phyloP scores from a whole-genome alignment of 2,329 filamentous ascomycete genomes.

The Akanthomyces lecanii region DNA sequence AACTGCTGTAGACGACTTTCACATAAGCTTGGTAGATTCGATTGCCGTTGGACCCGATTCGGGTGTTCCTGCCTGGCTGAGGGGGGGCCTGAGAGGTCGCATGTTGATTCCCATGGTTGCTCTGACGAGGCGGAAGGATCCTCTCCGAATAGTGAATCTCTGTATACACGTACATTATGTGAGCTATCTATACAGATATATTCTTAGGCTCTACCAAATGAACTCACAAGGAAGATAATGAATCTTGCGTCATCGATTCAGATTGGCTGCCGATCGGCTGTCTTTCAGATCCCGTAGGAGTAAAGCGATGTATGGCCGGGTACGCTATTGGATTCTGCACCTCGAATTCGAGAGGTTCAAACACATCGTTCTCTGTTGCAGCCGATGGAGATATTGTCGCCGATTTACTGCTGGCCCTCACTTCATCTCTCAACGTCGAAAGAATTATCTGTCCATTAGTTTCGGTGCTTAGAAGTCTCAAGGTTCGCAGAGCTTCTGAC shows the following conservation, averaged over 20 bases:
- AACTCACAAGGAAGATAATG: neutral
- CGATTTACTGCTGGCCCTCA: neutral
- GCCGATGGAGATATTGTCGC: neutral
- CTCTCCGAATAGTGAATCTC: neutral
- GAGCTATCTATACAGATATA: neutral
- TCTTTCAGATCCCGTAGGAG: neutral
- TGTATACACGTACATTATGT: neutral
- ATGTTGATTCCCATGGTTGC: neutral
- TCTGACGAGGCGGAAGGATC: neutral
- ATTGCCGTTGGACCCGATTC: neutral
- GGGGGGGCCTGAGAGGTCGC: neutral
- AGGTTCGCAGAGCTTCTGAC: slow-evolving; percentile 19
- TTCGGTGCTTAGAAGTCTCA: slow-evolving; percentile 23
- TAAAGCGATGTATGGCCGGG: slow-evolving; percentile 19
- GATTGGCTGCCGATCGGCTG: slow-evolving; percentile 1
- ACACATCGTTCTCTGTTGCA: slow-evolving; percentile 1
- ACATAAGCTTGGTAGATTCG: slow-evolving; percentile 19
- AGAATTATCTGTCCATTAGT: slow-evolving; percentile 23
- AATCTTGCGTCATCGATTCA: neutral
- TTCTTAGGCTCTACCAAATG: neutral
- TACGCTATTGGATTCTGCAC: slow-evolving; percentile 24
- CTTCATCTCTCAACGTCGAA: slow-evolving; percentile 19
- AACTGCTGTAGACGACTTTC: slow-evolving; percentile 28
- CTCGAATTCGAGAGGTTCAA: slow-evolving; percentile 25
- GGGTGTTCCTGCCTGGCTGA: neutral